Percentiles rank a stretch among this genome's conserved stretches.
phyloP scores from a whole-genome alignment of 345 rosid genomes.

The Brassica cretica region DNA sequence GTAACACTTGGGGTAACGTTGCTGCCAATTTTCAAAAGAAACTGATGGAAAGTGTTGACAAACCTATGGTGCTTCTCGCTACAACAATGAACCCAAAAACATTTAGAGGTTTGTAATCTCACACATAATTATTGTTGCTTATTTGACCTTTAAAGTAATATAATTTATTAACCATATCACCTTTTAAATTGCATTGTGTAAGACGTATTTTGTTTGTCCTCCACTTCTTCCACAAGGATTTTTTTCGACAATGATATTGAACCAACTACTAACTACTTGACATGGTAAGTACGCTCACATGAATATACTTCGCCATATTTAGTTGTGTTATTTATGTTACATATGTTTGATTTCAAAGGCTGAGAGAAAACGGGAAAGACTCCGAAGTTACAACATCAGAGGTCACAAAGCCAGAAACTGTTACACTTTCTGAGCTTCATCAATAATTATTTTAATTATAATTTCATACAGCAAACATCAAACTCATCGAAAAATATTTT shows the following conservation, averaged over 20 bases:
- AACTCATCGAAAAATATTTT: no score
- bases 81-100: not conserved
- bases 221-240: not conserved
- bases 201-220: no score
- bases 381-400: not conserved
- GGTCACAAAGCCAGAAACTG: not conserved
- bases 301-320: not conserved
- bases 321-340: no score
- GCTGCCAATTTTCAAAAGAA: not conserved
- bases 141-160: no score
- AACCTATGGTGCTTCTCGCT: not conserved
- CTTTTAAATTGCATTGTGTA: no score
- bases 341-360: no score
- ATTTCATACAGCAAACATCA: no score
- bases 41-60: not conserved
- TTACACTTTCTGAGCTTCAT: not conserved
- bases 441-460: no score
- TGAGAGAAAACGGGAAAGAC: no score
- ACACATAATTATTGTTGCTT: not conserved
- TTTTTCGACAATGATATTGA: not conserved
- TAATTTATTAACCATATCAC: no score
- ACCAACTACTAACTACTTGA: not conserved
- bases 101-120: not conserved
- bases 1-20: not conserved
- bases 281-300: not conserved